Evolutionary conservation across 2,329 filamentous ascomycete genomes (phyloP).

Genomic region (Ilyonectria robusta): DNA sequence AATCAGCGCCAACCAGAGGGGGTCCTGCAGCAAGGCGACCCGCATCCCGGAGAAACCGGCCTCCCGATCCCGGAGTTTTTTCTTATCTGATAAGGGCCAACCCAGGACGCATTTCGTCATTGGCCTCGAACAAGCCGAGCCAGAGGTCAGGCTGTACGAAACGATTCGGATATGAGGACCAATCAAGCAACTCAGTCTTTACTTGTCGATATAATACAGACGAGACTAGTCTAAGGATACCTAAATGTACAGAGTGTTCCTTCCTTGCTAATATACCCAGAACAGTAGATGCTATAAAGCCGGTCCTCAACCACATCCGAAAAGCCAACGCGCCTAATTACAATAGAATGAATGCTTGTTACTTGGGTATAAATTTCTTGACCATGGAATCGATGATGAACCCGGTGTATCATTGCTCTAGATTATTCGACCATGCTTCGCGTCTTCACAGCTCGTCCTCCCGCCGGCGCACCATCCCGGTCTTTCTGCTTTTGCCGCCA

Average conservation of each 20-base stretch:
- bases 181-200: neutral
- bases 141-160: neutral
- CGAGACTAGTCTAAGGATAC: neutral
- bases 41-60: slow-evolving; percentile 42
- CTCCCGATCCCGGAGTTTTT: slow-evolving; percentile 41
- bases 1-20: slow-evolving; percentile 20
- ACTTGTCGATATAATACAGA: slow-evolving; percentile 13
- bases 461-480: slow-evolving; percentile 62
- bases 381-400: slow-evolving; percentile 21
- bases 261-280: neutral
- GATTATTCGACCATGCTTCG: slow-evolving; percentile 37
- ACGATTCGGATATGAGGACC: neutral
- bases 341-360: slow-evolving; percentile 22
- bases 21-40: slow-evolving; percentile 25
- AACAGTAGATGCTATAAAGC: neutral
- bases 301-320: neutral
- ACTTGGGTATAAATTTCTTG: slow-evolving; percentile 20
- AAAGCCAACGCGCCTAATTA: slow-evolving; percentile 18
- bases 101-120: slow-evolving; percentile 43
- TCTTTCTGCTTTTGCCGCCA: slow-evolving; percentile 73
- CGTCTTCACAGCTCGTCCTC: slow-evolving; percentile 45
- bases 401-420: slow-evolving; percentile 42
- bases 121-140: slow-evolving; percentile 9
- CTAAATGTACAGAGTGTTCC: neutral
- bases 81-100: slow-evolving; percentile 44